These are phyloP conservation scores for Macrocystidia cucumis DNA, from an alignment of 1,284 basidiomycete species.

Conservation along the genomic window DNA sequence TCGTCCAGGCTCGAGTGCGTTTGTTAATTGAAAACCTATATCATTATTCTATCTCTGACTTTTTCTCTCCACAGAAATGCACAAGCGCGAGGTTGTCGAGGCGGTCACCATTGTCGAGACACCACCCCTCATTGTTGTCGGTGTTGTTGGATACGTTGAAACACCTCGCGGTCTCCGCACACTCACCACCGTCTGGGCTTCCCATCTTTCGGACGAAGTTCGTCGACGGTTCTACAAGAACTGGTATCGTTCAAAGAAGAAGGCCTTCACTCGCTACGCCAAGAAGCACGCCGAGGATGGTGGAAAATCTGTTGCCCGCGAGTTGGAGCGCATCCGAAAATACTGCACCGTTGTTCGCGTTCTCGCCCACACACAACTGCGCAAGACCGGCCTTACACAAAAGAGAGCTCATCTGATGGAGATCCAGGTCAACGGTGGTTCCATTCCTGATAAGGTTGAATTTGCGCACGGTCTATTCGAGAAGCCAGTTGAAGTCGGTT, in stretches of 20 bases:
- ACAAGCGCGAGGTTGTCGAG: constrained; percentile 99
- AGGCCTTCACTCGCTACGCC: constrained; percentile 98
- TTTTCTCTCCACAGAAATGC: constrained; percentile 76
- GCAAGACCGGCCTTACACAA: constrained; percentile 96
- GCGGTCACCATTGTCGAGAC: constrained; percentile 96
- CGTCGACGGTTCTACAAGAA: constrained; percentile 99
- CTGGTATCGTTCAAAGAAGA: constrained; percentile 99
- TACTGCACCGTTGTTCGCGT: constrained; percentile 99
- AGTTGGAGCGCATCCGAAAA: constrained; percentile 99
- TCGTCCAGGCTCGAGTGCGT: constrained; percentile 94
- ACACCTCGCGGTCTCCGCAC: constrained; percentile 97
- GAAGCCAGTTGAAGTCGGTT: constrained; percentile 86
- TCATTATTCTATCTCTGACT: constrained; percentile 4
- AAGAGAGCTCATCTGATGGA: constrained; percentile 99
- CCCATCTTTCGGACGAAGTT: constrained; percentile 80
- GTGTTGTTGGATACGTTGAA: constrained; percentile 99
- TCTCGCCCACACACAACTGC: constrained; percentile 97
- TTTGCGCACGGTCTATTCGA: constrained; percentile 95
- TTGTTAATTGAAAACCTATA: neutral
- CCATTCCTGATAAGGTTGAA: constrained; percentile 96
- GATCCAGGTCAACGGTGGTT: constrained; percentile 99
- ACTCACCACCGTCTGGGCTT: constrained; percentile 80
- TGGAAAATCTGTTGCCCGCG: constrained; percentile 88
- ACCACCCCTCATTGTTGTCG: constrained; percentile 94
- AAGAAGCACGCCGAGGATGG: constrained; percentile 98